Percentiles rank a stretch among this genome's conserved stretches.
Conservation (phyloP, 805 yeast genomes). For the Yamadazyma phyllophila region DNA sequence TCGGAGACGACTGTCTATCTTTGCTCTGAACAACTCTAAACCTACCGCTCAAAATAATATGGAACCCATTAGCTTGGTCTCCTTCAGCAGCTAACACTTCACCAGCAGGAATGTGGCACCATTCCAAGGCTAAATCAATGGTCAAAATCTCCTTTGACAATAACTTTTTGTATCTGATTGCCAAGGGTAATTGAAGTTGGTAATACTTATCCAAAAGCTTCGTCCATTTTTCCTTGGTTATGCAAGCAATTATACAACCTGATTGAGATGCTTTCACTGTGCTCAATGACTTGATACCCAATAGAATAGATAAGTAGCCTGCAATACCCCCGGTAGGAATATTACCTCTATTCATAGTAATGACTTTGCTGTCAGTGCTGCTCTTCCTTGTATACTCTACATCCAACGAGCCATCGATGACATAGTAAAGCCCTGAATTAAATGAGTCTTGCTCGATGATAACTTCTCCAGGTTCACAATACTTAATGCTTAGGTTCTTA, state of each 20-base stretch:
- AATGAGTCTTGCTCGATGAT: constrained; percentile 63
- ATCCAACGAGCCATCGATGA: constrained; percentile 75
- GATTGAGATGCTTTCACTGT: constrained; percentile 59
- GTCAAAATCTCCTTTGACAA: constrained; percentile 66
- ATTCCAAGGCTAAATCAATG: constrained; percentile 89
- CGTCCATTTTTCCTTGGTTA: constrained; percentile 63
- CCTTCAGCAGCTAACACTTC: constrained; percentile 76
- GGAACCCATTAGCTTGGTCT: constrained; percentile 86
- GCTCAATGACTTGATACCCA: constrained; percentile 78
- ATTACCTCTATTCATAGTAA: constrained; percentile 46
- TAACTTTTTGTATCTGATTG: constrained; percentile 65
- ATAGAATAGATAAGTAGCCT: constrained; percentile 78
- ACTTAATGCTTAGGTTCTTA: constrained; percentile 54
- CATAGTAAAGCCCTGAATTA: constrained; percentile 74
- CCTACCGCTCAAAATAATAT: constrained; percentile 85
- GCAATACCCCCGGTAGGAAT: constrained; percentile 79
- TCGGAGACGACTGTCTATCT: constrained; percentile 14
- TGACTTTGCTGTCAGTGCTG: constrained; percentile 2
- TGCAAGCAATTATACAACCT: constrained; percentile 61
- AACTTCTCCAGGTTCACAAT: constrained; percentile 49
- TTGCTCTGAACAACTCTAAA: constrained; percentile 56
- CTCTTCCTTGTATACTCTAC: constrained; percentile 30
- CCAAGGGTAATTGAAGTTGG: constrained; percentile 71
- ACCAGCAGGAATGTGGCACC: constrained; percentile 92
- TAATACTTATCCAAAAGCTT: constrained; percentile 72